Conservation (phyloP, 208 protist genomes). For the Trypanosoma grayi region DNA sequence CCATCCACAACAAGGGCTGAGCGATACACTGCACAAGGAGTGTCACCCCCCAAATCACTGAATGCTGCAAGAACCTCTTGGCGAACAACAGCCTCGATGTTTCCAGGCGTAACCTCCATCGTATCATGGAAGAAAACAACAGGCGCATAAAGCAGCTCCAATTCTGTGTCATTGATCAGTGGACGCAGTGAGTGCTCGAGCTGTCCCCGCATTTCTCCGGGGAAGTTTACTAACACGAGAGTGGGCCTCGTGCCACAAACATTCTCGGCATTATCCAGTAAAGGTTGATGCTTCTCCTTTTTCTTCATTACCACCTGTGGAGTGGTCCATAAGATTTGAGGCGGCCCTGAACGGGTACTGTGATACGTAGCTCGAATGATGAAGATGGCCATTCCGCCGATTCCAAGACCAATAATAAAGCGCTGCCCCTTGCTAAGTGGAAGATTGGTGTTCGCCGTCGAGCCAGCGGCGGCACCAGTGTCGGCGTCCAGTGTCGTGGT, state of each 20-base stretch:
- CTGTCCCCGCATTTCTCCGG: conserved; percentile 14
- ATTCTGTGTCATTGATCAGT: conserved; percentile 30
- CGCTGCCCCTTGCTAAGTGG: background rate
- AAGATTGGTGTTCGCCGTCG: background rate
- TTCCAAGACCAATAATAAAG: conserved; percentile 30
- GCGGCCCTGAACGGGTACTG: conserved; percentile 8
- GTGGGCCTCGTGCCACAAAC: background rate
- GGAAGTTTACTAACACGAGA: conserved; percentile 66
- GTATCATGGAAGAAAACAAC: conserved; percentile 70
- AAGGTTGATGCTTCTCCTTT: background rate
- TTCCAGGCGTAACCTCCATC: conserved; percentile 25
- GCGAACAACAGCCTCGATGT: conserved; percentile 29
- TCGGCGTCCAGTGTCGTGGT: background rate
- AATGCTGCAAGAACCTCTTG: conserved; percentile 50
- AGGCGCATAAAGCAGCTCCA: conserved; percentile 33
- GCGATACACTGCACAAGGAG: conserved; percentile 44
- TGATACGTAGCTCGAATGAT: conserved; percentile 33
- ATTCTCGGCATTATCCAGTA: background rate
- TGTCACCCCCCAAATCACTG: conserved; percentile 28
- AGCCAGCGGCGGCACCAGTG: background rate
- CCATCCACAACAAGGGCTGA: conserved; percentile 42
- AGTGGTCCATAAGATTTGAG: conserved; percentile 42
- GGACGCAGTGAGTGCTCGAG: conserved; percentile 25
- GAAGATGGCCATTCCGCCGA: conserved; percentile 28
- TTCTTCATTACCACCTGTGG: background rate